These are phyloP conservation scores for Neonectria faginata DNA, from an alignment of 2,329 filamentous ascomycete species.

Conservation along the genomic window DNA sequence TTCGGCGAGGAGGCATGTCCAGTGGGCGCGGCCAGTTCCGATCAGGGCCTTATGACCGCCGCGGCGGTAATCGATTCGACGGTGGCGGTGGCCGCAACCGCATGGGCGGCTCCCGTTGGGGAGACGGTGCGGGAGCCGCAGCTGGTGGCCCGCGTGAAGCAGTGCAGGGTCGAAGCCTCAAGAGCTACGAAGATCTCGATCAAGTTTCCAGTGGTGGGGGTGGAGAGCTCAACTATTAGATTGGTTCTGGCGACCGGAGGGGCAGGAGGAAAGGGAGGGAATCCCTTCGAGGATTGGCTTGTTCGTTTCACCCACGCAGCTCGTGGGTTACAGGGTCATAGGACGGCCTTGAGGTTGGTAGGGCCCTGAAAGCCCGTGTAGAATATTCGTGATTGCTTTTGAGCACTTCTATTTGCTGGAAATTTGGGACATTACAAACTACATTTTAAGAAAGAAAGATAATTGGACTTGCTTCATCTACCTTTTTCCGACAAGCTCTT, in stretches of 20 bases:
- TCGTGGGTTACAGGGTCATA: slow-evolving; percentile 29
- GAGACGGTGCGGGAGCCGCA: slow-evolving; percentile 80
- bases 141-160: slow-evolving; percentile 90
- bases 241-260: background rate
- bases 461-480: background rate
- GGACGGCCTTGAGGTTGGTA: slow-evolving; percentile 13
- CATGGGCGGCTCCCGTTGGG: slow-evolving; percentile 70
- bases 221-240: slow-evolving; percentile 90
- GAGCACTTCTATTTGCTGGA: slow-evolving; percentile 12
- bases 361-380: slow-evolving; percentile 36
- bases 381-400: slow-evolving; percentile 37
- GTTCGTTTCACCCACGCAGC: slow-evolving; percentile 9
- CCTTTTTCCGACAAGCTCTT: too few relatives aligned
- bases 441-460: slow-evolving; percentile 2
- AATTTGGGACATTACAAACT: slow-evolving; percentile 17
- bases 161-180: slow-evolving; percentile 89
- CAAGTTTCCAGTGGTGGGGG: slow-evolving; percentile 80
- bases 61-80: slow-evolving; percentile 67
- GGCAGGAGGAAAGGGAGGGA: background rate
- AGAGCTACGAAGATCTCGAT: slow-evolving; percentile 98
- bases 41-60: slow-evolving; percentile 79
- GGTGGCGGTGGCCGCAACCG: slow-evolving; percentile 62
- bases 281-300: background rate
- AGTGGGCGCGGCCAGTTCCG: slow-evolving; percentile 68
- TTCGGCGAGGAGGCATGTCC: slow-evolving; percentile 73